Base-by-base conservation (phyloP, 306 rosid species). In the Ochetophila trinervis region DNA sequence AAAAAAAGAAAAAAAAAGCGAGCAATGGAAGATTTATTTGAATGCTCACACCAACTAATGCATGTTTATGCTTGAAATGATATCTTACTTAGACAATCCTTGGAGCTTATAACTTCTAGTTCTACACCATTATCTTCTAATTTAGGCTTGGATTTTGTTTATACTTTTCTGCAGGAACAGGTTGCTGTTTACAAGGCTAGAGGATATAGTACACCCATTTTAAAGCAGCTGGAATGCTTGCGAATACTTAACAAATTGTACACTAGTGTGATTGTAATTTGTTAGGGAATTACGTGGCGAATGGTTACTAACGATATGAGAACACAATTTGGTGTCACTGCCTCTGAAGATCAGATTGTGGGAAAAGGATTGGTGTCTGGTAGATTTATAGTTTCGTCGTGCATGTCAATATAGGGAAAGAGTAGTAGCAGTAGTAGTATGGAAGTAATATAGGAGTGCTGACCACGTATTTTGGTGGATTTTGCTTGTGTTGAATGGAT, bases 191-290 rank as follows among this genome's bases (percentile, higher is more conserved):
- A 72, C 79, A 54, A 45, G 4, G 82, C 62, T 42, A 60, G 63
- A 77, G 48, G 72, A 35, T 69, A 53, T 27, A 27, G 66, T 79
- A 63, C 68, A 60, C 67, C 27, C 36, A 30, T 27, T 51, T 56
- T 58, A 74, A n/a, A 65, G 74, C 69, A 84, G 80, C 45, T n/a
- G 22, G 70, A 78, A 53, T 76, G 74, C 68, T 78, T 86, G 92
- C 86, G 90, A 86, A 88, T 88, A 88, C 69, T 75, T 78, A 82
- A 64, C 49, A 51, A 30, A 67, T 71, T 80, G 88, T 87, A 84
- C 84, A 78, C 88, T 79, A 74, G 81, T 76, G 65, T 78, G 86
- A 44, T 80, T 80, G 90, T 80, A 83, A 78, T 84, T 76, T 84
- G 84, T 71, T 83, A 82, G 88, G 77, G 69, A 61, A 70, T 78